Evolutionary conservation across 1,284 basidiomycete species (phyloP).

Genomic region (Bjerkandera adusta): DNA sequence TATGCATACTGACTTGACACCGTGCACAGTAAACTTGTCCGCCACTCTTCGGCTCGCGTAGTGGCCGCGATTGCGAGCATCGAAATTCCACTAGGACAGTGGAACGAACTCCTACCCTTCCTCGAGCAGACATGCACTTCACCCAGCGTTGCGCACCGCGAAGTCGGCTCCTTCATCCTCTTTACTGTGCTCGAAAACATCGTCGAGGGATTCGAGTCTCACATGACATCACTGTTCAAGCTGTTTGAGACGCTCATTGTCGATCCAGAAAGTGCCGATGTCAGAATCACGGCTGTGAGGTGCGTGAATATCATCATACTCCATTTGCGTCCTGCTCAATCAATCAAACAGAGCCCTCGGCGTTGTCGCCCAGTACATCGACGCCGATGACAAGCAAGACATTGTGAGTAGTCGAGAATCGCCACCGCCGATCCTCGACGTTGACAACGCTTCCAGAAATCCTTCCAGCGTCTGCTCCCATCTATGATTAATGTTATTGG

Average conservation of each 20-base stretch:
- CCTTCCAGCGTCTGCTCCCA: conserved; percentile 89
- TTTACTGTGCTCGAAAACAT: conserved; percentile 92
- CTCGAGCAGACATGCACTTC: conserved; percentile 81
- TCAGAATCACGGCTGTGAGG: conserved; percentile 89
- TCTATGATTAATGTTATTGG: conserved; percentile 90
- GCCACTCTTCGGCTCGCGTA: conserved; percentile 88
- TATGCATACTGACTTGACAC: background rate
- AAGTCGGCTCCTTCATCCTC: conserved; percentile 90
- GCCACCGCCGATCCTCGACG: no score
- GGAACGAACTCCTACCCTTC: conserved; percentile 90
- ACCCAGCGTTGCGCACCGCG: conserved; percentile 72
- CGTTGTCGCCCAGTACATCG: conserved; percentile 92
- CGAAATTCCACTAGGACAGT: conserved; percentile 82
- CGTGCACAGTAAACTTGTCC: conserved; percentile 71
- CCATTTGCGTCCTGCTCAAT: background rate
- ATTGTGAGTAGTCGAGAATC: conserved; percentile 69
- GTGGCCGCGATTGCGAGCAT: conserved; percentile 91
- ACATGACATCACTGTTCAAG: conserved; percentile 79
- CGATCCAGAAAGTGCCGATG: conserved; percentile 90
- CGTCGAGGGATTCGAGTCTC: conserved; percentile 82
- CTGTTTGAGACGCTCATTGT: conserved; percentile 79
- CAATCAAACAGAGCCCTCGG: conserved; percentile 70
- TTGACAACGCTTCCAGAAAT: no score
- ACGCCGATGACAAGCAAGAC: conserved; percentile 83
- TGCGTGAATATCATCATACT: conserved; percentile 31